Evolutionary conservation across 2,329 filamentous ascomycete genomes (phyloP), one percentile per base, ranked within the genome.

Genomic region (Colletotrichum musae): DNA sequence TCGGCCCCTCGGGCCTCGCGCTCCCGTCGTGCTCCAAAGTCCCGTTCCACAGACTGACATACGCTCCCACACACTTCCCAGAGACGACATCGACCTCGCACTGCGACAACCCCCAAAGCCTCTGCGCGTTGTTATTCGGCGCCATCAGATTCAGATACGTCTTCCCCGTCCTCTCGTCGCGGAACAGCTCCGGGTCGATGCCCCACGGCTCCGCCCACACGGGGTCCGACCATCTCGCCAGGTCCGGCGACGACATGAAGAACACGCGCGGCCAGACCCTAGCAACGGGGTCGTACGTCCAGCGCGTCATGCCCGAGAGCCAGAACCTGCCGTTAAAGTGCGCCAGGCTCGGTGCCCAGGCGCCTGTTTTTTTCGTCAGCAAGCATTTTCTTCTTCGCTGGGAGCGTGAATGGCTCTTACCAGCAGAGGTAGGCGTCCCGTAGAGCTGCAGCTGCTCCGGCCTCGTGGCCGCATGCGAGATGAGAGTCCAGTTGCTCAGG

Each of bases 401-500:
- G 2, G 6, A 18, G 28, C 4, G 3, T 3, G 12, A 15, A 6
- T n/a, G 39, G 5, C 1, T 18, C 9, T n/a, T 5, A 53, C 21
- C 47, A 6, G 50, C 64, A 6, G 56, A 51, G 15, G 64, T 66
- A 5, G 64, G 64, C 16, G 50, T 59, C 24, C 64, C 64, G 51
- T 60, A 61, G 12, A 66, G 50, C 21, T 56, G 64, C 5, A 66
- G 41, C 50, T 71, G 62, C 2, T 64, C 47, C 5, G 70, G 59
- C 12, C 57, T 56, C 16, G 59, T 70, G 6, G 70, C 60, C 15
- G 72, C 72, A 53, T 73, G 72, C 41, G 68, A 67, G 53, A 80
- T 77, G 16, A 83, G 75, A 1, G 70, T 77, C 81, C 82, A 83
- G 18, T 77, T 75, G 36, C 81, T 76, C 43, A 84, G 73, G 70